Evolutionary conservation across 2,329 filamentous ascomycete genomes (phyloP), one percentile per base, ranked within the genome.

Genomic region (Ceratocystis destructans): DNA sequence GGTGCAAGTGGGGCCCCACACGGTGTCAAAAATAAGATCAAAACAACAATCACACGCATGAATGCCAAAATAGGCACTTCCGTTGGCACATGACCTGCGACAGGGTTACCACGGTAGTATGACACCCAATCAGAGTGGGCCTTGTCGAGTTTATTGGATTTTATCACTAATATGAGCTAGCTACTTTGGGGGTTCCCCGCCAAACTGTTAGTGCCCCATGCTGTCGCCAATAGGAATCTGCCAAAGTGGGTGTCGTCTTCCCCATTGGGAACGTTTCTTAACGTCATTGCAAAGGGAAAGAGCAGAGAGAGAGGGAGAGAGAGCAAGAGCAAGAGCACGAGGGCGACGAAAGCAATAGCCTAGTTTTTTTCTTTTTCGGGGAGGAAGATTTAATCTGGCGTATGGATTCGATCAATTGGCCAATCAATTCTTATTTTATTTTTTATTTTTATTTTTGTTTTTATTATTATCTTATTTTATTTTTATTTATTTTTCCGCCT

Each of bases 31-130:
- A 33, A 33, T 57, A 33, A 57, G 53, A 20, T 57, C 53, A 5
- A 57, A 57, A 57, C 53, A 57, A 33, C 28, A 31, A 57, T 20
- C 53, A 57, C 53, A 17, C n/a, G 53, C 53, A 57, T 57, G 28
- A 57, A 57, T 33, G 28, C 53, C 53, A 57, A 57, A 57, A 57
- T 57, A 57, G 53, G 53, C 53, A 57, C 25, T 33, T 57, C 53
- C 53, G 53, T 57, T 57, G 53, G 28, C 53, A 33, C 28, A 57
- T 57, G 53, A 57, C 53, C 25, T 57, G 25, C 28, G 33, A 17
- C 28, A 57, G 28, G 53, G 53, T 57, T 57, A 15, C 53, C 15
- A n/a, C 25, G 22, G 17, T 31, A 33, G 7, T 37, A 7, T 3
- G 17, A 5, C 15, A 15, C 53, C 28, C 28, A 57, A 57, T 57